These are phyloP conservation scores for Syzygium syzygioides DNA, from an alignment of 441 rosid species.

Conservation along the genomic window DNA sequence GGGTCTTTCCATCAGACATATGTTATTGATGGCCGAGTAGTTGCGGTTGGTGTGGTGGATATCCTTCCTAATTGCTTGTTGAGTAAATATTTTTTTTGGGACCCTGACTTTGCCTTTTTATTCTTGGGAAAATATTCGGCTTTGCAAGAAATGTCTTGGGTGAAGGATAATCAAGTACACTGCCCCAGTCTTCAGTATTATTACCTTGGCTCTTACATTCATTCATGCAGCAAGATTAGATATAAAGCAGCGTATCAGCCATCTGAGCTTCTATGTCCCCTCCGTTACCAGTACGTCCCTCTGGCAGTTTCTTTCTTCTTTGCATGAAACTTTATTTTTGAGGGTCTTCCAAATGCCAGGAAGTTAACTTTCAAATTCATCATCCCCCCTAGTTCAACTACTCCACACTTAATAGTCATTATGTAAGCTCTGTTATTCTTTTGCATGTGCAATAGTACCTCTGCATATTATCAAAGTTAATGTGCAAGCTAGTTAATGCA, in stretches of 20 bases:
- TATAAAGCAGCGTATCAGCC: slow-evolving; percentile 92
- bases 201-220: slow-evolving; percentile 92
- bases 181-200: slow-evolving; percentile 77
- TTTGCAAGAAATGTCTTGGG: slow-evolving; percentile 78
- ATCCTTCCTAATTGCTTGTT: slow-evolving; percentile 88
- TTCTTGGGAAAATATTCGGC: slow-evolving; percentile 93
- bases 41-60: slow-evolving; percentile 91
- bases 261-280: slow-evolving; percentile 90
- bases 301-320: not conserved
- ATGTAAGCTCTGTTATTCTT: not conserved
- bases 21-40: slow-evolving; percentile 62
- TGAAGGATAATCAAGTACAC: slow-evolving; percentile 54
- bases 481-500: not conserved
- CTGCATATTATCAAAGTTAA: not conserved
- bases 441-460: not conserved
- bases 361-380: not conserved
- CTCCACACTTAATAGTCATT: not conserved
- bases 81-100: slow-evolving; percentile 94
- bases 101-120: slow-evolving; percentile 78
- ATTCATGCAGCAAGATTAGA: slow-evolving; percentile 94
- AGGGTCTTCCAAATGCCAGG: not conserved
- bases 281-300: slow-evolving; percentile 71
- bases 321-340: not conserved
- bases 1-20: slow-evolving; percentile 98
- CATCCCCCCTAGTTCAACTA: not conserved